Evolutionary conservation across 2,329 filamentous ascomycete species (phyloP), one percentile per base, ranked within the genome.

Genomic region (Botrytis squamosa): DNA sequence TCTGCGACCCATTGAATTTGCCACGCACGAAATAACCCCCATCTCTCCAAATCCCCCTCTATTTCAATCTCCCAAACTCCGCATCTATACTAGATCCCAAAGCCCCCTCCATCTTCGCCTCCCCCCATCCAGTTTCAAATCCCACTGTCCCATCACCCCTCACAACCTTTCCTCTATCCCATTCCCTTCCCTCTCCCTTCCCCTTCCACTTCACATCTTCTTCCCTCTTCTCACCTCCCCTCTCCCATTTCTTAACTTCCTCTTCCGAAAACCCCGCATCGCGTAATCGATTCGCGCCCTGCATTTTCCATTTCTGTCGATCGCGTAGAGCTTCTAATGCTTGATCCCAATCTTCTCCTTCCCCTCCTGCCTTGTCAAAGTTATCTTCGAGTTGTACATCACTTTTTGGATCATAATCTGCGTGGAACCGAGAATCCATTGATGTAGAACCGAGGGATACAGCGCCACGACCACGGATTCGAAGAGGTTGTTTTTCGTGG

Each of bases 391-490:
- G 83, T 63, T 86, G 83, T 5, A 91, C 82, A 77, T 93, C 89
- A n/a, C 84, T 81, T 10, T 82, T 86, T 0, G 88, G 87, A 74
- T 89, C 85, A 77, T 91, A 92, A 68, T 85, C 87, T 1, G 89
- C 84, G 1, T 92, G 90, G 81, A 98, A 98, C 70, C 93, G 93
- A 38, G 88, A 85, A 80, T 98, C 94, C 77, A 98, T 90, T 40
- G 90, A 90, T 8, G 84, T 82, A 1, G 86, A 52, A 38, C 71
- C 71, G 6, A 73, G 86, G 7, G 86, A 84, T 57, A 88, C 85
- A 22, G 88, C 88, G 55, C 94, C 94, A 57, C 94, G 89, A 16
- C 94, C 94, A 42, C 93, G 90, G 84, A 86, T 46, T 89, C 80
- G 44, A 80, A 82, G 38, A 25, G 65, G 5, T 84, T 81, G 77